Evolutionary conservation across 305 asterid species (phyloP), one percentile per base, ranked within the genome.

Genomic region (Fraxinus baroniana): DNA sequence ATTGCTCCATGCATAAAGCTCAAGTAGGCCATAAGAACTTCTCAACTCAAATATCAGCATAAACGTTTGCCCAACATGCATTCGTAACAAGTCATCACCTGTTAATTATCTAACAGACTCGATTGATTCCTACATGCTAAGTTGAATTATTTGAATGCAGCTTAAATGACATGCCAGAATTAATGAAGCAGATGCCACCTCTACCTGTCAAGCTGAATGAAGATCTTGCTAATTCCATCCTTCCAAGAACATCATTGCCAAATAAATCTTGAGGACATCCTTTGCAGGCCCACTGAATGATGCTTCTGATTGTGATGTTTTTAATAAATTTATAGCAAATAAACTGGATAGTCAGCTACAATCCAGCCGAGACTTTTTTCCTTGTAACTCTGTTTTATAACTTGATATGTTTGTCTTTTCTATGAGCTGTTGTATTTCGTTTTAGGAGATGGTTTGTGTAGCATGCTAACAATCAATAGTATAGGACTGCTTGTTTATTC

Each of bases 121-220:
- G 81, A 35, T 20, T 20, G 64, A 7, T 10, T 24, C 30, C 39
- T 3, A 44, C 17, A 24, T 80, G 33, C 74, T 87, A 18, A 89
- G 78, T 68, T 57, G 57, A 83, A 36, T 46, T 64, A 62, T 81
- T 77, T 52, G 75, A 13, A 46, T 90, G 91, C 92, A 95, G 98
- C 84, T 89, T 87, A 79, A 86, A 86, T 18, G 93, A 91, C 81
- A 77, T 80, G 83, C 94, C 98, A 12, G 94, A 93, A 79, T 83
- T 87, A 76, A 92, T 93, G 98, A 88, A 89, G 89, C 93, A 87
- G 88, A 93, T 92, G 99, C 98, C 99, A 3, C 95, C 98, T n/a
- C 91, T 94, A 79, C 98, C 98, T 22, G 94, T 93, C 76, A 93
- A 90, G 93, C 90, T 94, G 88, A 94, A 94, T 18, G 95, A 94